phyloP scores from a whole-genome alignment of 225 moss, liverwort and hornwort genomes.

The Physcomitrellopsis africana region DNA sequence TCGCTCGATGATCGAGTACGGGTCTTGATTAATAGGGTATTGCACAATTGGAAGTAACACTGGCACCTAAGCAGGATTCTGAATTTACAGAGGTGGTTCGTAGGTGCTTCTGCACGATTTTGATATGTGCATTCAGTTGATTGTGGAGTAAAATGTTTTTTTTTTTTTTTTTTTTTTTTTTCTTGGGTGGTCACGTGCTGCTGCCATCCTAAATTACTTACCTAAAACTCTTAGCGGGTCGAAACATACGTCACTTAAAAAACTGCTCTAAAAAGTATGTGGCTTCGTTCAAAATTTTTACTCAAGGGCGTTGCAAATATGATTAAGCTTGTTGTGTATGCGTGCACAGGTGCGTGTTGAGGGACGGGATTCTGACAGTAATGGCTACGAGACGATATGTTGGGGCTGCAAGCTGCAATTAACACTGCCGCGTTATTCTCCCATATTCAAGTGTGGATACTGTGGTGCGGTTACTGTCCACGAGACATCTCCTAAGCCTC shows the following conservation, averaged over 20 bases:
- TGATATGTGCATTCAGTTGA: slow-evolving; percentile 7
- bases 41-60: not conserved
- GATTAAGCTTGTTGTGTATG: slow-evolving; percentile 7
- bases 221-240: not conserved
- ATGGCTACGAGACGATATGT: slow-evolving; percentile 55
- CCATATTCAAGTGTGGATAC: slow-evolving; percentile 85
- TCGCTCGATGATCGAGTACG: not conserved
- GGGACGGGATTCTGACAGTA: slow-evolving; percentile 32
- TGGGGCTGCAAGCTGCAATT: slow-evolving; percentile 83
- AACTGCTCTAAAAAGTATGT: not conserved
- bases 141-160: not conserved
- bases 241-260: not conserved
- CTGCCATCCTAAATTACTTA: not conserved
- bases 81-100: slow-evolving; percentile 2
- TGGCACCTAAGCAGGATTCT: not conserved
- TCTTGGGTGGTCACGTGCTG: not conserved
- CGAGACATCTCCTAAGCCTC: slow-evolving; percentile 38
- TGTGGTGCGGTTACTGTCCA: slow-evolving; percentile 76
- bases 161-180: too few relatives aligned
- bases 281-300: not conserved
- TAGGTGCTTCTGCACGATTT: not conserved
- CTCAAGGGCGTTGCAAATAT: slow-evolving; percentile 1
- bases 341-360: slow-evolving; percentile 37
- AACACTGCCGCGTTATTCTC: slow-evolving; percentile 56
- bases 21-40: slow-evolving; percentile 3